Percentiles rank a stretch among this genome's conserved stretches.
Conservation (phyloP, 805 yeast genomes). For the Saccharomyces kudriavzevii region DNA sequence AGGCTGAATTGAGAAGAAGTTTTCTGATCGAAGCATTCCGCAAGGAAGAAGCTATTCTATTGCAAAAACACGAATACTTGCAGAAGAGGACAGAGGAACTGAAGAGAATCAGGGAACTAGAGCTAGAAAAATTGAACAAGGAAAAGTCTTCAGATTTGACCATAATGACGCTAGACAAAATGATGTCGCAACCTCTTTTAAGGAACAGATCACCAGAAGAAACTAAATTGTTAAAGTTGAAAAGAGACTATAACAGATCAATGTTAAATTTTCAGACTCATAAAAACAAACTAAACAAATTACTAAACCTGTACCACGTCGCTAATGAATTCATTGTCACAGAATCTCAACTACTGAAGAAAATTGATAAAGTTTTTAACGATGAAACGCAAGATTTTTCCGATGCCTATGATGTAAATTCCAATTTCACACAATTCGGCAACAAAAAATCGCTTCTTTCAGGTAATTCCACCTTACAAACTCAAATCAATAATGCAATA, state of each 20-base stretch:
- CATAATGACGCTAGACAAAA: slow-evolving; percentile 68
- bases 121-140: slow-evolving; percentile 19
- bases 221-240: slow-evolving; percentile 43
- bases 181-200: slow-evolving; percentile 61
- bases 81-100: slow-evolving; percentile 32
- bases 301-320: slow-evolving; percentile 66
- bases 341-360: slow-evolving; percentile 48
- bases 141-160: slow-evolving; percentile 42
- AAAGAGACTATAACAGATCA: slow-evolving; percentile 61
- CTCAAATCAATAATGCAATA: background rate
- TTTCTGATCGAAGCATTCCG: slow-evolving; percentile 58
- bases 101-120: slow-evolving; percentile 31
- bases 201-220: slow-evolving; percentile 69
- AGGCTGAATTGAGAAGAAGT: slow-evolving; percentile 60
- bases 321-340: slow-evolving; percentile 63
- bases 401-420: slow-evolving; percentile 13
- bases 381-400: slow-evolving; percentile 27
- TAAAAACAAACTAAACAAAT: slow-evolving; percentile 44
- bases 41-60: slow-evolving; percentile 44
- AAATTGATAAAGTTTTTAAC: slow-evolving; percentile 21
- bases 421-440: slow-evolving; percentile 1
- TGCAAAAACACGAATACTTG: slow-evolving; percentile 25
- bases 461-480: background rate
- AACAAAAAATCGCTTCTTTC: background rate
- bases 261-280: slow-evolving; percentile 43